Evolutionary conservation across 768 basidiomycete species (phyloP).

Genomic region (Arthromyces matolae): DNA sequence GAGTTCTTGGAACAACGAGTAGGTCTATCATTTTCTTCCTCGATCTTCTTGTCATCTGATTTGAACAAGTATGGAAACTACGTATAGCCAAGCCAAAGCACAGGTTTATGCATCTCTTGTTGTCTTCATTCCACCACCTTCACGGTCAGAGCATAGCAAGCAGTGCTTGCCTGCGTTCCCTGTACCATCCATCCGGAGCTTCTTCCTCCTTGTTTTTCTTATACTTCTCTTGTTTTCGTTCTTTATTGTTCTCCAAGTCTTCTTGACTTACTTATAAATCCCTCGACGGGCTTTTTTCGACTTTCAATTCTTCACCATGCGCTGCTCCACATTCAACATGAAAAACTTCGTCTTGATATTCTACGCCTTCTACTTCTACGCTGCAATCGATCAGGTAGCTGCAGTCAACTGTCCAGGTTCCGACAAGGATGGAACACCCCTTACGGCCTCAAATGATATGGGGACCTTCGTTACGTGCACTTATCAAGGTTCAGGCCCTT

Average conservation of each 20-base stretch:
- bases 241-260: neutral
- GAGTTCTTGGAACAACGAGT: too few species aligned
- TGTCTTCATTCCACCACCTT: neutral
- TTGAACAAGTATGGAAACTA: too few species aligned
- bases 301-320: neutral
- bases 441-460: neutral
- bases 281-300: slow-evolving; percentile 7
- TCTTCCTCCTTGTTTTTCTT: too few species aligned
- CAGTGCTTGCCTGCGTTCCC: neutral
- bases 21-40: too few species aligned
- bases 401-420: slow-evolving; percentile 10
- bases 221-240: neutral
- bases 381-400: neutral
- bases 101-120: neutral
- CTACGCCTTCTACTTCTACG: neutral
- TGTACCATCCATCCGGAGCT: neutral
- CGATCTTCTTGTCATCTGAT: too few species aligned
- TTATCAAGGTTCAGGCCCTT: slow-evolving; percentile 13
- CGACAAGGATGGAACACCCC: slow-evolving; percentile 13
- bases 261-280: slow-evolving; percentile 2
- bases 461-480: slow-evolving; percentile 14
- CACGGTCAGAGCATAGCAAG: slow-evolving; percentile 7
- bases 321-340: neutral
- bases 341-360: slow-evolving; percentile 1
- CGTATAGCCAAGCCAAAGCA: too few species aligned